These are phyloP conservation scores for Trichoderma gamsii DNA, from an alignment of 495 filamentous ascomycete genomes.

Conservation along the genomic window DNA sequence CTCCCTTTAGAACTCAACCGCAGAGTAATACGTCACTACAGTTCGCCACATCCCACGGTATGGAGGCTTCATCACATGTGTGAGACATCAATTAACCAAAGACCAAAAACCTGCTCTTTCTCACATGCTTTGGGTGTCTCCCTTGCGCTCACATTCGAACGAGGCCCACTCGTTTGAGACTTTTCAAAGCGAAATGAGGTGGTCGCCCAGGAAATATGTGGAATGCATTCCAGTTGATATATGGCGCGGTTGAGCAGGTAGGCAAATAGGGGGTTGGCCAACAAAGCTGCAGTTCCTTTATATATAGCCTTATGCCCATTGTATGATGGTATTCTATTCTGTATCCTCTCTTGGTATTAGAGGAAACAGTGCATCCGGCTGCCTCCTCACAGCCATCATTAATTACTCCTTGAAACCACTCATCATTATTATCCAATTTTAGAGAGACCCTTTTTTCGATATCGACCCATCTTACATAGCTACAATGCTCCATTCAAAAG, in stretches of 20 bases:
- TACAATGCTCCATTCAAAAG: not conserved
- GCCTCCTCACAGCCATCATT: too few species aligned
- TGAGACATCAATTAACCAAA: conserved; percentile 5
- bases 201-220: not conserved
- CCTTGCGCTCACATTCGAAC: not conserved
- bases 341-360: not conserved
- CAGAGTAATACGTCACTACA: not conserved
- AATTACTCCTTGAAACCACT: not conserved
- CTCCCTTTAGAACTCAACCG: not conserved
- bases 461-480: not conserved
- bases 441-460: not conserved
- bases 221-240: not conserved
- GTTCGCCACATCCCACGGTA: not conserved
- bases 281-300: not conserved
- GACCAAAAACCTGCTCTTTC: not conserved
- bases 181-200: conserved; percentile 7
- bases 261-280: not conserved
- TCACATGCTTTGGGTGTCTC: not conserved
- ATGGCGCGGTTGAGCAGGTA: not conserved
- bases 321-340: not conserved
- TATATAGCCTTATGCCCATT: not conserved
- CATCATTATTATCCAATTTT: not conserved
- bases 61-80: not conserved
- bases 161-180: conserved; percentile 6
- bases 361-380: too few species aligned